Base-by-base conservation (phyloP, 2,329 filamentous ascomycete genomes). In the Ceratocystis variospora region DNA sequence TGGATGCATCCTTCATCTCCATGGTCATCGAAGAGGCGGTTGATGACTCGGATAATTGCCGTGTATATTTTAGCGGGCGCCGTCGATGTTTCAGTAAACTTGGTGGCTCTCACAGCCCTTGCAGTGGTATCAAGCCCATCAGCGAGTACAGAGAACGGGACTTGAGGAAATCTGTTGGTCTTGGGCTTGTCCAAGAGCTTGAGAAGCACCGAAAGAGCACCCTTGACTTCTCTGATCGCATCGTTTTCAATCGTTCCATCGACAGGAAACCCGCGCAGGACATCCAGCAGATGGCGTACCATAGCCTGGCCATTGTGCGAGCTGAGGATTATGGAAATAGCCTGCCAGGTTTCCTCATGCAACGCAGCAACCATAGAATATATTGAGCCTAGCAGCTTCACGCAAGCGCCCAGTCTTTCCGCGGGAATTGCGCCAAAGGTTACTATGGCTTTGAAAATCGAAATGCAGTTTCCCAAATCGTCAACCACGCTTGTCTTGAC, bases 271-370 rank as follows among this genome's bases (percentile, higher is more conserved):
- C 79, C 78, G 53, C 79, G 79, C 28, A 88, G 75, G 12, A 86
- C 81, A 66, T 86, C 82, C 41, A 90, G 77, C 25, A 90, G 75
- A 28, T 87, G 81, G 65, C 83, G 80, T 59, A 90, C 80, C 1
- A 86, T 86, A 45, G 82, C 83, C 69, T 88, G 86, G 22, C 87
- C 87, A 69, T 89, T 84, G 72, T 90, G 87, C 0, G 88, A 90
- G 71, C 80, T 85, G 76, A 86, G 87, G 0, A 92, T 77, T 69
- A 89, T 87, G 71, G 82, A 80, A 41, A 91, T 77, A 0, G 85
- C 86, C 68, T 84, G 83, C 87, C 88, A 91, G 2, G 87, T 81
- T 50, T 82, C 79, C 69, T 85, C 83, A 67, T 83, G 78, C 10
- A 89, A 78, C 59, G 76, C 78, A 12, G 78, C 76, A 1, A 91